phyloP scores from a whole-genome alignment of 306 rosid species.

The Dalbergia cochinchinensis region DNA sequence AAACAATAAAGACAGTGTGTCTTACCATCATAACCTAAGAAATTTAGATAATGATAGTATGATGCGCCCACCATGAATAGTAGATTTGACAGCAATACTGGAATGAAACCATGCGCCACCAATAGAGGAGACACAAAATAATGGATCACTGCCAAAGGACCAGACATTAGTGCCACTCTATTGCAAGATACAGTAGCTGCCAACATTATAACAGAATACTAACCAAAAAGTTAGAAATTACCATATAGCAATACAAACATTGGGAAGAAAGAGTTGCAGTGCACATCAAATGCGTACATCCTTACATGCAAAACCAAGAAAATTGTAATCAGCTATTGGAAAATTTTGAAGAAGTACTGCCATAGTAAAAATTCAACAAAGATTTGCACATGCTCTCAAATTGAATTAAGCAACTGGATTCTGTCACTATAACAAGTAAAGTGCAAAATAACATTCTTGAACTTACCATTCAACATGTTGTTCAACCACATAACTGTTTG shows the following conservation, averaged over 20 bases:
- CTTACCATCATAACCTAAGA: conserved; percentile 98
- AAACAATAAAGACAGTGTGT: background rate
- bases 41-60: conserved; percentile 96
- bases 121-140: conserved; percentile 91
- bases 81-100: conserved; percentile 88
- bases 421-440: conserved; percentile 28
- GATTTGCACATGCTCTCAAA: conserved; percentile 28
- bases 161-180: conserved; percentile 50
- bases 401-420: conserved; percentile 29
- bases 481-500: conserved; percentile 98
- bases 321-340: conserved; percentile 44
- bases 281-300: conserved; percentile 99
- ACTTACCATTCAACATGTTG: conserved; percentile 98
- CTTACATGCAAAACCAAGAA: conserved; percentile 59
- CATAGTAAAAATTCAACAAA: conserved; percentile 22
- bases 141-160: conserved; percentile 88
- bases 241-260: conserved; percentile 93
- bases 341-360: conserved; percentile 35
- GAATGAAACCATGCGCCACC: conserved; percentile 97
- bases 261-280: conserved; percentile 99
- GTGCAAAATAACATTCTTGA: conserved; percentile 26
- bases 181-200: conserved; percentile 23
- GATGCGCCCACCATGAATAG: conserved; percentile 95
- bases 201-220: conserved; percentile 37
- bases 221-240: conserved; percentile 51